Conservation (phyloP, 768 basidiomycete genomes). For the Kwoniella bestiolae region DNA sequence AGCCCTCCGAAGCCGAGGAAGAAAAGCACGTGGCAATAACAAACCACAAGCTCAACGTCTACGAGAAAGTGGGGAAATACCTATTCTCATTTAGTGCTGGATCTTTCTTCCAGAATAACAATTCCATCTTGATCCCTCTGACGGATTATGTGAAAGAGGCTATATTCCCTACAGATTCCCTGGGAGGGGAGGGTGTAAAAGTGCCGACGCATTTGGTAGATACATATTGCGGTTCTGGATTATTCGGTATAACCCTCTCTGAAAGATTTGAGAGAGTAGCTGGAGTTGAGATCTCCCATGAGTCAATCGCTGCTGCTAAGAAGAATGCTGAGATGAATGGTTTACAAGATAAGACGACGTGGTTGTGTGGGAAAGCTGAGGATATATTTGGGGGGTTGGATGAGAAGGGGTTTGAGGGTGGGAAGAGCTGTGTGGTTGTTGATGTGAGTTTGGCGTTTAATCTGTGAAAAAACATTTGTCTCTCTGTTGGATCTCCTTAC, state of each 20-base stretch:
- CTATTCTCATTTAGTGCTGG: conserved; percentile 67
- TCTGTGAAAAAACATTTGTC: too few species aligned
- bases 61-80: conserved; percentile 79
- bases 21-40: conserved; percentile 75
- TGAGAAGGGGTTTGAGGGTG: conserved; percentile 47
- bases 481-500: too few species aligned
- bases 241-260: conserved; percentile 63
- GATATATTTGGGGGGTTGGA: conserved; percentile 68
- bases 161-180: conserved; percentile 35
- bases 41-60: conserved; percentile 75
- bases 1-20: conserved; percentile 1
- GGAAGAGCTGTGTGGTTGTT: conserved; percentile 55
- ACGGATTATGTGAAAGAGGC: conserved; percentile 76
- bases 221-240: conserved; percentile 70
- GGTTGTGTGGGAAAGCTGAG: conserved; percentile 75
- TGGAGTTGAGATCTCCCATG: conserved; percentile 76
- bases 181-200: not conserved
- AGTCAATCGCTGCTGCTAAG: conserved; percentile 55
- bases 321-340: conserved; percentile 59
- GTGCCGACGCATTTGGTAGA: conserved; percentile 83
- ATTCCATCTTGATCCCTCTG: conserved; percentile 81
- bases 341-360: conserved; percentile 61
- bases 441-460: conserved; percentile 41
- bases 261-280: conserved; percentile 73
- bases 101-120: conserved; percentile 99